Evolutionary conservation across 257 asterid genomes (phyloP), one percentile per base, ranked within the genome.

Genomic region (Petunia axillaris): DNA sequence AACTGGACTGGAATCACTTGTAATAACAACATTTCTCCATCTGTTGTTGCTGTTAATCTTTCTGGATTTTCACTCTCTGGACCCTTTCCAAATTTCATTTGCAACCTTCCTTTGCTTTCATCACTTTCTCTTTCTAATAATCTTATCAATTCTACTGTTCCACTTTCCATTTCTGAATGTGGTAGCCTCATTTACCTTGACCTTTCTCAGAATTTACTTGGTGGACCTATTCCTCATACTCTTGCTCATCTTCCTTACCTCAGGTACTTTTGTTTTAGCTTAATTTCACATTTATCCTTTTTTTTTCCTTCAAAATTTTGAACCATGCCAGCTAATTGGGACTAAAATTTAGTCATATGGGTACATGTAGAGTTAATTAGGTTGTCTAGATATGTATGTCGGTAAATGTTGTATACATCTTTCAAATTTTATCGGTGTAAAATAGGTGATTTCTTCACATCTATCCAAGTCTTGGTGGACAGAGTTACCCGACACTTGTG

Each of bases 1-100:
- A 89, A 90, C 86, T 94, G 98, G 98, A 87, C 94, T 36, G 97
- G 98, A 7, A 76, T 94, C 55, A 39, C 85, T 40, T 94, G 98
- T 87, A 76, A 86, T 77, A 2, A 11, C 57, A 48, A 10, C 35
- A 59, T 76, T 60, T 44, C 53, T 41, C 80, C 44, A 44, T 84
- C 90, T 16, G 97, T 94, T 8, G 79, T 83, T 46, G 82, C 92
- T 15, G 85, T 94, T 66, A 41, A 14, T 43, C 91, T 94, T 80
- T 0, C 84, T 36, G 78, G 83, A 3, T 85, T 87, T 3, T 84
- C 92, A 57, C 90, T 94, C 16, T 75, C 86, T 66, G 98, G 96
- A 25, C 41, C 90, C 3, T 94, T 93, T 80, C 96, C 98, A 1
- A 10, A 38, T 2, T 81, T 16, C 64, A 79, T 94, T 76, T 94